Percentiles rank a stretch among this genome's conserved stretches.
These are phyloP conservation scores for Russula sp. DNA, from an alignment of 768 basidiomycete species.

Conservation along the genomic window DNA sequence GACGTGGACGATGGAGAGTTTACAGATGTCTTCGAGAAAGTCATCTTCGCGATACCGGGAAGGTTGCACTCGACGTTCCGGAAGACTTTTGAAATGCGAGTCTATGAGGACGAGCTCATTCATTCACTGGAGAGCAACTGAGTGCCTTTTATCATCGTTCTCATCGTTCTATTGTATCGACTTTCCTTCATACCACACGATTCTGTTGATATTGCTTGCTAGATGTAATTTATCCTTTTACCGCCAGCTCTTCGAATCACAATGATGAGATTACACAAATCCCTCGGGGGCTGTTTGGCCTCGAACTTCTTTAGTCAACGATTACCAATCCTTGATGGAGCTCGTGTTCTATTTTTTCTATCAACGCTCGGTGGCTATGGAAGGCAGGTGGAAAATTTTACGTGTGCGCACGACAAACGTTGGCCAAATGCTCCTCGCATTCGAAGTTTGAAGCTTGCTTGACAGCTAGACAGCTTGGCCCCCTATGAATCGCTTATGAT, in stretches of 20 bases:
- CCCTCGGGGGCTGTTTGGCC: not conserved
- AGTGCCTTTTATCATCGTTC: not conserved
- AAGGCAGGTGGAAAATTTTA: not conserved
- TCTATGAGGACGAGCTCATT: constrained; percentile 19
- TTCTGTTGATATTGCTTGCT: not conserved
- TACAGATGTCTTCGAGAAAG: constrained; percentile 17
- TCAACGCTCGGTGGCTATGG: not conserved
- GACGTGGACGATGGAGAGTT: constrained; percentile 12
- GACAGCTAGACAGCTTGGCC: not conserved
- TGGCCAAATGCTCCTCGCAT: not conserved
- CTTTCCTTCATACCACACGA: not conserved
- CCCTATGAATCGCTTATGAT: constrained; percentile 1
- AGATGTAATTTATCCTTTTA: constrained; percentile 14
- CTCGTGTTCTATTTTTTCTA: not conserved
- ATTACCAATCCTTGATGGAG: not conserved
- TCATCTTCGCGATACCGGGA: constrained; percentile 19
- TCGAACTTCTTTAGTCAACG: not conserved
- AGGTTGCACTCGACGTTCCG: constrained; percentile 11
- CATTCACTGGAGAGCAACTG: constrained; percentile 8
- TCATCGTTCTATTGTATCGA: not conserved
- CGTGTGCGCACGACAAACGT: not conserved
- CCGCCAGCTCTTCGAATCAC: not conserved
- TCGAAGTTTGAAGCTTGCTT: constrained; percentile 3
- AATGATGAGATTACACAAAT: not conserved
- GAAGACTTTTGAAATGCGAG: constrained; percentile 19